Conservation (phyloP, 2,329 filamentous ascomycete species). For the Stemphylium lycopersici region DNA sequence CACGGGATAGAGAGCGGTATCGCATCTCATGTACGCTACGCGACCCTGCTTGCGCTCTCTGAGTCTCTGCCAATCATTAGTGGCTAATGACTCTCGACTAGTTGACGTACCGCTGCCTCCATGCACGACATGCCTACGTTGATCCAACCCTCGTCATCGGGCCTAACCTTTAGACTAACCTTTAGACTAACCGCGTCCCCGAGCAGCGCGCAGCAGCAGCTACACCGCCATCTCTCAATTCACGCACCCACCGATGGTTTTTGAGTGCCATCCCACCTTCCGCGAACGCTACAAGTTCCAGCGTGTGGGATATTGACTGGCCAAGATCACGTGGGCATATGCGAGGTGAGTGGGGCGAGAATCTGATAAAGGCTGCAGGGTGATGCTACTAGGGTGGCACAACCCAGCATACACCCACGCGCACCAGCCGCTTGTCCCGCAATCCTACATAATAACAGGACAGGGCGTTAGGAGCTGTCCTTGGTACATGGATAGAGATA, state of each 20-base stretch:
- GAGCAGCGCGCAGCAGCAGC: constrained; percentile 18
- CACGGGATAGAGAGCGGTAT: background rate
- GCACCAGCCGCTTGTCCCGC: constrained; percentile 9
- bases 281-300: constrained; percentile 7
- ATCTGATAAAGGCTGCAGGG: background rate
- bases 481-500: constrained; percentile 2
- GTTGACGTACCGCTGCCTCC: constrained; percentile 8
- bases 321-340: background rate
- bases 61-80: background rate
- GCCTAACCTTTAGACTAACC: constrained; percentile 15
- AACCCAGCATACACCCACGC: constrained; percentile 4
- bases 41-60: constrained; percentile 3
- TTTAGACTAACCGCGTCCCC: constrained; percentile 25
- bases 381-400: background rate
- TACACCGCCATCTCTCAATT: constrained; percentile 29
- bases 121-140: constrained; percentile 20
- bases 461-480: constrained; percentile 6
- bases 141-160: constrained; percentile 16
- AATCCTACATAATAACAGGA: constrained; percentile 2
- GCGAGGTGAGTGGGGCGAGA: background rate
- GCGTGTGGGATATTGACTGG: constrained; percentile 9
- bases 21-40: background rate
- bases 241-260: background rate
- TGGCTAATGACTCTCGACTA: background rate
- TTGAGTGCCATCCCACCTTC: background rate